Evolutionary conservation across 169 alveolate genomes (phyloP), one percentile per base, ranked within the genome.

Genomic region (Babesia gibsoni): DNA sequence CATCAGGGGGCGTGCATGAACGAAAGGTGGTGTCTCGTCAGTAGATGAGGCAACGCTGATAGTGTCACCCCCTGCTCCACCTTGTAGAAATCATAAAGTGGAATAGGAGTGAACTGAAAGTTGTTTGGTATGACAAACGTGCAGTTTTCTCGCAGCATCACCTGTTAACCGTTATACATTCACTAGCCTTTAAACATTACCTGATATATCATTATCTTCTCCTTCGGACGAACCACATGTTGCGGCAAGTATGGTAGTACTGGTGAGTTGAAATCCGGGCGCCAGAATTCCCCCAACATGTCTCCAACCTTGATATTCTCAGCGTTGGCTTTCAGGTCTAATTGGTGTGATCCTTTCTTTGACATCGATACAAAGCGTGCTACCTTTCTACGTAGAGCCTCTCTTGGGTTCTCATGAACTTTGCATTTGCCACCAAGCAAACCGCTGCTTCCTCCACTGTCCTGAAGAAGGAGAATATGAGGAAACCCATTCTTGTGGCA

Each of bases 401-500:
- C 92, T 35, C 61, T 61, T 8, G 90, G 90, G 45, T 70, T 77
- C 56, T 87, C 90, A 74, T 70, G 78, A 22, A 73, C 49, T 22
- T 65, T 82, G 67, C 84, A 82, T 52, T 87, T 87, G 3, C 92
- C 92, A 42, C 90, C 87, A 18, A 82, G 61, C 20, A 87, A 53
- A 32, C 86, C 83, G 35, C 52, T n/a, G n/a, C 59, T 73, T 50
- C 72, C 86, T 23, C 35, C 57, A 23, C 69, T 22, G 53, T 83
- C 63, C 45, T 70, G 69, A 22, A 87, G 48, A 9, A 82, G 37
- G 27, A 87, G 30, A 8, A 82, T 49, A 33, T 65, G 87, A 0
- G 90, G 90, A 49, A 82, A 82, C 25, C 86, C 90, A 58, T 87
- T 66, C 37, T 82, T 48, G 52, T 87, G 92, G n/a, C 90, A 87